Base-by-base conservation (phyloP, 1,284 basidiomycete genomes). In the Phaffia rhodozyma region DNA sequence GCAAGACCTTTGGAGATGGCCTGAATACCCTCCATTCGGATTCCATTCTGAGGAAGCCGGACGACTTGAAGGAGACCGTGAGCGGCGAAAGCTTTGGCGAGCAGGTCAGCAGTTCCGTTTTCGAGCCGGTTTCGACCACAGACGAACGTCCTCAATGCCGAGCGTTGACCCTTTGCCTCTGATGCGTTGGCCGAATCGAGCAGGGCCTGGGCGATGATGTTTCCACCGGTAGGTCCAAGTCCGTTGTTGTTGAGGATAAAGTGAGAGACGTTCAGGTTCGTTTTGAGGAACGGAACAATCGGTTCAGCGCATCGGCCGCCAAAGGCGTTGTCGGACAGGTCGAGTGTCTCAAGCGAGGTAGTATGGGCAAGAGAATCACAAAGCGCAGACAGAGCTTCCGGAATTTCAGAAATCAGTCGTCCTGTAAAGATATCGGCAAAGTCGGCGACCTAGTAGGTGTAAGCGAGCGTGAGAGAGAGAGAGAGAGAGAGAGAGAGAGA, bases 371-470 rank as follows among this genome's bases (percentile, higher is more conserved):
- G 83, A 20, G 91, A 85, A 71, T 91, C 83, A 75, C 92, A 97
- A 70, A 98, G 83, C 38, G 90, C 87, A 49, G 85, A 82, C 54
- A 98, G 84, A 2, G 94, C 89, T 69, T 80, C 83, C 4, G 96
- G 96, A 73, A 98, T 97, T 77, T 98, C 94, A 67, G 84, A 82
- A 78, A 97, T 97, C 69, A 97, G 82, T 66, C 96, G 87, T 58
- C 93, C 91, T 13, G 94, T 97, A 78, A 98, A 98, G 77, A 98
- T 94, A 78, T 97, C 96, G 56, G 91, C 89, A 70, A 97, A 89
- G 79, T 97, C 87, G 69, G 91, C 94, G 63, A 96, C 79, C 92
- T 97, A 71, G 47, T 16, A 53, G 21, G 58, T 48, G 58, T 53
- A 54, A 61, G 62, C 53, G 38, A 55, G 25, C 34, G 52, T 63